phyloP scores from a whole-genome alignment of 1,139 yeast species.

The Blastobotrys capitulatus region DNA sequence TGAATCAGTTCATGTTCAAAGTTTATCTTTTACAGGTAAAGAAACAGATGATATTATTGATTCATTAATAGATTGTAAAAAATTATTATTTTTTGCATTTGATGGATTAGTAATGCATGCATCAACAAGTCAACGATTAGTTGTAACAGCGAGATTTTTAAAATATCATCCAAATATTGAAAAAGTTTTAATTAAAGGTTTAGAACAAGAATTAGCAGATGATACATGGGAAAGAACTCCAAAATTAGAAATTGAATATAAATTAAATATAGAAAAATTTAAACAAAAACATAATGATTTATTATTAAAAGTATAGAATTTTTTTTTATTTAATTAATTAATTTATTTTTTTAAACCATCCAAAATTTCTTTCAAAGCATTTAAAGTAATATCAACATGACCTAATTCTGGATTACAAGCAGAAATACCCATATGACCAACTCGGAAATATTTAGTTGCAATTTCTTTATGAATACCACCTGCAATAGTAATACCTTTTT shows the following conservation, averaged over 20 bases:
- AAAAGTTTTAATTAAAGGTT: neutral
- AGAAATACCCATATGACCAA: constrained; percentile 91
- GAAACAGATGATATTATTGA: neutral
- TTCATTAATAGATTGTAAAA: neutral
- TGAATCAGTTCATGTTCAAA: neutral
- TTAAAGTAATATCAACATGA: constrained; percentile 30
- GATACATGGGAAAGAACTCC: neutral
- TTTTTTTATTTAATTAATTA: no score
- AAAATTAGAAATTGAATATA: neutral
- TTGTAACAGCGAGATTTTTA: neutral
- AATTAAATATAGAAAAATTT: neutral
- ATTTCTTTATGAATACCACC: constrained; percentile 87
- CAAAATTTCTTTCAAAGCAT: constrained; percentile 11
- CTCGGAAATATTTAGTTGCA: constrained; percentile 78
- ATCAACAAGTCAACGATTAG: neutral
- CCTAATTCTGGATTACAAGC: constrained; percentile 44
- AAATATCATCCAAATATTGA: neutral
- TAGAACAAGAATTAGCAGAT: neutral
- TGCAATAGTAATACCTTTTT: constrained; percentile 76
- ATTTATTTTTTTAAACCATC: constrained; percentile 6
- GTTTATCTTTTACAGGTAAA: neutral
- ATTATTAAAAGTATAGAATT: neutral
- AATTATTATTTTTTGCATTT: neutral
- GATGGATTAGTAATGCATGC: neutral
- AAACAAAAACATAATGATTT: neutral